A percentile compares a stretch with the other conserved stretches of the same genome.
Conservation (phyloP, 106 monocot genomes). For the Dendrobium nobile region DNA sequence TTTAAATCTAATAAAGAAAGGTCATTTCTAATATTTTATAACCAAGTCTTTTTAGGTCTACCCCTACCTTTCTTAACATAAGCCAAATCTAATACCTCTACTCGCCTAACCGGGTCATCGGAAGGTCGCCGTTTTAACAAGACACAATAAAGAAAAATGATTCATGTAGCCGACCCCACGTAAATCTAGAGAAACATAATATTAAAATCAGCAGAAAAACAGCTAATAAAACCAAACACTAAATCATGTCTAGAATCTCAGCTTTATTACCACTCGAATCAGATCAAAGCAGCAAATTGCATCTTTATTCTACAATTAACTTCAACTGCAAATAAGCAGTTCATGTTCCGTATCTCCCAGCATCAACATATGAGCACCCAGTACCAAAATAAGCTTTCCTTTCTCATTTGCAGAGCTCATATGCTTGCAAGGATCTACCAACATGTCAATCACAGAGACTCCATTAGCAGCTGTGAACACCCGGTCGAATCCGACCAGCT, state of each 20-base stretch:
- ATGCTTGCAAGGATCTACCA: slow-evolving; percentile 54
- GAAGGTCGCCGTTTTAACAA: too few species aligned
- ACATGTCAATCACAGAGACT: slow-evolving; percentile 13
- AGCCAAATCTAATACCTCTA: too few species aligned
- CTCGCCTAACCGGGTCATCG: too few species aligned
- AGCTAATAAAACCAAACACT: not conserved
- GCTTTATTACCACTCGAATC: not conserved
- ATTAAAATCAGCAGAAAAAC: not conserved
- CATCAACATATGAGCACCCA: slow-evolving; percentile 53
- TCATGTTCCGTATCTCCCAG: slow-evolving; percentile 39
- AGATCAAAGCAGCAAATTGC: not conserved
- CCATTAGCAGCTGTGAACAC: slow-evolving; percentile 14
- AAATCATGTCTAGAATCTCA: too few species aligned
- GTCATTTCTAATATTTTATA: too few species aligned
- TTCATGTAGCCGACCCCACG: too few species aligned
- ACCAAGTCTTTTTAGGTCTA: too few species aligned
- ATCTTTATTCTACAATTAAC: not conserved
- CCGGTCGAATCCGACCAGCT: slow-evolving; percentile 49
- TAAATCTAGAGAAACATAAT: not conserved
- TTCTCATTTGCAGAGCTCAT: slow-evolving; percentile 32
- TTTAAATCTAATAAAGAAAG: too few species aligned
- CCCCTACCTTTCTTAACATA: too few species aligned
- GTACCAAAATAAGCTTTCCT: slow-evolving; percentile 35
- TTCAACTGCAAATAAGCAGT: not conserved
- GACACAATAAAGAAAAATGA: too few species aligned